Percentiles rank a stretch among this genome's conserved stretches.
phyloP scores from a whole-genome alignment of 2,329 filamentous ascomycete genomes.

The Catunica adiposa region DNA sequence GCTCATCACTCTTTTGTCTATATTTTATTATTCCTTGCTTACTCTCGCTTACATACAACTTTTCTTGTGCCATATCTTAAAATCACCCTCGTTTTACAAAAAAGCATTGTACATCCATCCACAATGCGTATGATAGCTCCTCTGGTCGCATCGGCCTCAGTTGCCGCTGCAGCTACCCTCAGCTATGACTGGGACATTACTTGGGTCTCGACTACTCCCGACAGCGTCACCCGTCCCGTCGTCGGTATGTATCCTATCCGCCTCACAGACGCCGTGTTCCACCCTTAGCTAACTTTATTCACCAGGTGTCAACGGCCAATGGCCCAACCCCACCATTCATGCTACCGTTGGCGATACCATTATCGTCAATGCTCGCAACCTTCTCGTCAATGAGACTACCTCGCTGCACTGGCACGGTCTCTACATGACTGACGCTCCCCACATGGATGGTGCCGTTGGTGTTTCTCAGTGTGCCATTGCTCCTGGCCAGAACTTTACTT shows the following conservation, averaged over 20 bases:
- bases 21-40: not conserved
- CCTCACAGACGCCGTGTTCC: not conserved
- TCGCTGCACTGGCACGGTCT: constrained; percentile 44
- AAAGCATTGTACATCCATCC: too few species aligned
- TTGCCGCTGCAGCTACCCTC: constrained; percentile 10
- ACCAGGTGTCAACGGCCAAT: too few species aligned
- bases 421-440: constrained; percentile 32
- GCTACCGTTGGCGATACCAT: constrained; percentile 25
- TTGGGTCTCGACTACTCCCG: constrained; percentile 14
- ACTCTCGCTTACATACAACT: not conserved
- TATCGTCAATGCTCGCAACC: constrained; percentile 32
- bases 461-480: constrained; percentile 39
- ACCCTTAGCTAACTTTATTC: not conserved
- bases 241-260: constrained; percentile 13
- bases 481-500: constrained; percentile 35
- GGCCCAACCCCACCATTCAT: constrained; percentile 7
- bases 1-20: not conserved
- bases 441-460: constrained; percentile 42
- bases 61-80: too few species aligned
- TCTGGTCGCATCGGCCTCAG: constrained; percentile 1
- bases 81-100: too few species aligned
- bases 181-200: constrained; percentile 14
- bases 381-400: constrained; percentile 35
- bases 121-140: constrained; percentile 3
- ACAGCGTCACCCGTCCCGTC: constrained; percentile 14